Evolutionary conservation across 495 filamentous ascomycete genomes (phyloP).

Genomic region (Hypoxylon intermedium): DNA sequence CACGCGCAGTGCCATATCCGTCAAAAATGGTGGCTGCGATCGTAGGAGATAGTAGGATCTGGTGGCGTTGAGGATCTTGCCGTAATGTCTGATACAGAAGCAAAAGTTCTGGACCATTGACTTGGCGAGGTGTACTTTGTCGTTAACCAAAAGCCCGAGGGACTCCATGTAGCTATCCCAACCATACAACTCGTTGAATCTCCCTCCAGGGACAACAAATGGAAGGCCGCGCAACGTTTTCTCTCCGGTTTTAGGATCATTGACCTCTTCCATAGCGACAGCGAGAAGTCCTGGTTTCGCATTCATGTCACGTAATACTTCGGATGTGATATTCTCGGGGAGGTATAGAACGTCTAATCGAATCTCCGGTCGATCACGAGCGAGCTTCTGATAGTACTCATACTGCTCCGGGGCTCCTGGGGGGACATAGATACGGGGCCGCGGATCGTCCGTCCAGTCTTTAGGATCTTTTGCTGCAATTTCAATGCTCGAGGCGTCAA

Average conservation of each 20-base stretch:
- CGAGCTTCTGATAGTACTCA: slow-evolving; percentile 83
- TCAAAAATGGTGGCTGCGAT: slow-evolving; percentile 95
- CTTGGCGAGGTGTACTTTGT: slow-evolving; percentile 83
- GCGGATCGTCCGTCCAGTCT: slow-evolving; percentile 86
- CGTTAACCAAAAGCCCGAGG: slow-evolving; percentile 80
- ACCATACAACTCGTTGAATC: slow-evolving; percentile 96
- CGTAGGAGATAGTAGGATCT: slow-evolving; percentile 92
- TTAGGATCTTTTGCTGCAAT: slow-evolving; percentile 86
- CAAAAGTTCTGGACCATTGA: slow-evolving; percentile 94
- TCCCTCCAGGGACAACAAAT: slow-evolving; percentile 93
- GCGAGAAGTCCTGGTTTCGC: slow-evolving; percentile 87
- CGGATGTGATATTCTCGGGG: slow-evolving; percentile 73
- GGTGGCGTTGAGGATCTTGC: slow-evolving; percentile 96
- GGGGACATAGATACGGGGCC: slow-evolving; percentile 91
- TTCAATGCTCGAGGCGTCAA: slow-evolving; percentile 88
- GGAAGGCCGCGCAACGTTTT: slow-evolving; percentile 78
- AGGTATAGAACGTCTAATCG: slow-evolving; percentile 85
- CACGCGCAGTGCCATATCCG: slow-evolving; percentile 91
- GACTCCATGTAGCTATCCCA: slow-evolving; percentile 99
- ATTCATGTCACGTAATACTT: slow-evolving; percentile 75
- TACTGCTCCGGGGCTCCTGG: slow-evolving; percentile 83
- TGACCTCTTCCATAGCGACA: slow-evolving; percentile 80
- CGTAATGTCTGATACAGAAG: slow-evolving; percentile 98
- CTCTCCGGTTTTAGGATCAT: slow-evolving; percentile 68
- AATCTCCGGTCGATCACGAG: slow-evolving; percentile 75